phyloP scores from a whole-genome alignment of 208 protist genomes.

The Leishmania braziliensis region DNA sequence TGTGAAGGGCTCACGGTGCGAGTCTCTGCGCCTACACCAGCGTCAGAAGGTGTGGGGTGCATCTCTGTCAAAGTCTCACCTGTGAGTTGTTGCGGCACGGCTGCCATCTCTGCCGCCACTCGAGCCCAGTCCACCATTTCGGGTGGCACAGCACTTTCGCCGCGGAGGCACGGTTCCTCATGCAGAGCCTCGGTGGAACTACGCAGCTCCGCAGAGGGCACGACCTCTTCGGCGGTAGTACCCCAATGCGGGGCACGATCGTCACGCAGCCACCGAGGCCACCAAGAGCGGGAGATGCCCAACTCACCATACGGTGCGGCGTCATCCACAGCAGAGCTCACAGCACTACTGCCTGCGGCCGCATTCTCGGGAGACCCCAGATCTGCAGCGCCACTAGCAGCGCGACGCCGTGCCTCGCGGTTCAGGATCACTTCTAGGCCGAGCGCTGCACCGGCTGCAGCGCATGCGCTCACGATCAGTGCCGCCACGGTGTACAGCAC shows the following conservation, averaged over 20 bases:
- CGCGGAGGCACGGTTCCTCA: not conserved
- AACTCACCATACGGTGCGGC: not conserved
- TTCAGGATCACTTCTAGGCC: conserved; percentile 26
- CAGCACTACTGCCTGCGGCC: not conserved
- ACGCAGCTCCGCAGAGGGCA: not conserved
- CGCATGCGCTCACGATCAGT: conserved; percentile 31
- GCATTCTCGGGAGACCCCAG: not conserved
- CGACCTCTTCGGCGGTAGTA: not conserved
- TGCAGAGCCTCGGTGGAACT: not conserved
- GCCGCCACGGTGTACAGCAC: conserved; percentile 46
- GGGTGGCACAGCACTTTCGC: not conserved
- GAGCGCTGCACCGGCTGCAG: conserved; percentile 36
- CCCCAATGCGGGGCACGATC: not conserved
- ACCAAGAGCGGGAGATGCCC: not conserved
- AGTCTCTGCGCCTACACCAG: not conserved
- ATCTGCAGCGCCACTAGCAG: not conserved
- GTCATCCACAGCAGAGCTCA: not conserved
- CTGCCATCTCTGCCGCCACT: not conserved
- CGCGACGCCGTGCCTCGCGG: conserved; percentile 26
- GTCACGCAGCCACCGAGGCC: not conserved
- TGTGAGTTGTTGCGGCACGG: not conserved
- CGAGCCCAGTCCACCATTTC: not conserved
- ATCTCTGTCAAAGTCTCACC: too few relatives aligned
- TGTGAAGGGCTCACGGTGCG: not conserved
- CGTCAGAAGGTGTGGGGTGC: not conserved